These are phyloP conservation scores for Epichloe brachyelytri DNA, from an alignment of 2,329 filamentous ascomycete species.

Conservation along the genomic window DNA sequence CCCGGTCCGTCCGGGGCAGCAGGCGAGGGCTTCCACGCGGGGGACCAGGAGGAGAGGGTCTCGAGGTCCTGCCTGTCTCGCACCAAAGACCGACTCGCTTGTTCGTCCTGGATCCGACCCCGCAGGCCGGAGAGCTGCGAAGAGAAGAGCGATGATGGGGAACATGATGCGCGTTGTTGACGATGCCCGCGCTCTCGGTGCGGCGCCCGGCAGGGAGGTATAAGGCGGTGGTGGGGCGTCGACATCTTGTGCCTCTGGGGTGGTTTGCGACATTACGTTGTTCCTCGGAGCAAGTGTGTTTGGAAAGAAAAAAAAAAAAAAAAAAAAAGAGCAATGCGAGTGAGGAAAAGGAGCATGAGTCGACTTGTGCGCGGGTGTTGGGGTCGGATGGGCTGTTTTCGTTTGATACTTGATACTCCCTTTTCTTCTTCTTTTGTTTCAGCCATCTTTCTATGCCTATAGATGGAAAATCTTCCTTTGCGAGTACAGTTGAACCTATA, in stretches of 20 bases:
- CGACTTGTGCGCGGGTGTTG: no score
- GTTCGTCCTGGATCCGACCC: slow-evolving; percentile 22
- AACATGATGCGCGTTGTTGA: background rate
- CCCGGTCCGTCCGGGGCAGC: background rate
- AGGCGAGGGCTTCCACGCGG: slow-evolving; percentile 25
- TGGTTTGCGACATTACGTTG: background rate
- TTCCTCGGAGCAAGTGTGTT: no score
- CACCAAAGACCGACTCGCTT: slow-evolving; percentile 19
- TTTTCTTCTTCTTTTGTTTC: background rate
- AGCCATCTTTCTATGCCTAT: no score
- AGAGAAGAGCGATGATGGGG: slow-evolving; percentile 17
- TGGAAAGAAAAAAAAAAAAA: no score
- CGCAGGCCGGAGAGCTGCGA: slow-evolving; percentile 25
- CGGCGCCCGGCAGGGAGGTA: background rate
- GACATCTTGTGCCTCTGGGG: background rate
- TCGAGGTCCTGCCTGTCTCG: slow-evolving; percentile 26
- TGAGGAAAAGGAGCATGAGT: no score
- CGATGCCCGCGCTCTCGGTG: background rate
- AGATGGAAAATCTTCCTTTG: background rate
- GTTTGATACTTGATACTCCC: background rate
- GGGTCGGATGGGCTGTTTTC: background rate
- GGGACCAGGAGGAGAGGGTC: slow-evolving; percentile 27
- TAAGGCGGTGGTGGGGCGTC: slow-evolving; percentile 1
- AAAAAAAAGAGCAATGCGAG: no score
- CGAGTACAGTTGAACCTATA: background rate